Evolutionary conservation across 257 asterid genomes (phyloP).

Genomic region (Forsythia viridissima): DNA sequence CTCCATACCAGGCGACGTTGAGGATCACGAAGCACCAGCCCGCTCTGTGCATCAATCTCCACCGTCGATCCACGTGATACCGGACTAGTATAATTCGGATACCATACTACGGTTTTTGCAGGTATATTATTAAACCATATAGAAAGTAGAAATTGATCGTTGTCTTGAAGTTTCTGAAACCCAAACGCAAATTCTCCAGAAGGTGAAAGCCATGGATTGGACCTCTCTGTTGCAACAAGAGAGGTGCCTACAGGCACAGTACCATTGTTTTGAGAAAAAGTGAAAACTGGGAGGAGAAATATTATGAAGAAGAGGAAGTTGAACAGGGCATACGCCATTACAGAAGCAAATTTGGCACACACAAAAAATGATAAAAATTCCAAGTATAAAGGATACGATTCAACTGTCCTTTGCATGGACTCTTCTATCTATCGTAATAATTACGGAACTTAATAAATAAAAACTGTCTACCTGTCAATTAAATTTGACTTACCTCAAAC

Average conservation of each 20-base stretch:
- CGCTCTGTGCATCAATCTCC: slow-evolving; percentile 22
- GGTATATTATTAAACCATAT: slow-evolving; percentile 56
- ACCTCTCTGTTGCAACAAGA: slow-evolving; percentile 34
- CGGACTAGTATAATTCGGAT: slow-evolving; percentile 22
- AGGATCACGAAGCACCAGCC: slow-evolving; percentile 47
- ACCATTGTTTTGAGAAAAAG: slow-evolving; percentile 37
- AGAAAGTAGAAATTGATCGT: slow-evolving; percentile 37
- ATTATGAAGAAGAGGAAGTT: slow-evolving; percentile 8
- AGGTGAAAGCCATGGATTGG: slow-evolving; percentile 62
- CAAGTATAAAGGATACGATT: not conserved
- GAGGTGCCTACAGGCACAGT: slow-evolving; percentile 23
- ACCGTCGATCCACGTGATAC: slow-evolving; percentile 44
- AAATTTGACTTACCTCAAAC: too few species aligned
- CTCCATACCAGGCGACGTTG: slow-evolving; percentile 27
- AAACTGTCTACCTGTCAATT: too few species aligned
- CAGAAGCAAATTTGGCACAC: not conserved
- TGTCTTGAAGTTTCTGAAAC: slow-evolving; percentile 31
- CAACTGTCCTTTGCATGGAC: too few species aligned
- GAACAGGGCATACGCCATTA: slow-evolving; percentile 15
- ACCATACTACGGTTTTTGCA: slow-evolving; percentile 54
- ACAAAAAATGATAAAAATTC: not conserved
- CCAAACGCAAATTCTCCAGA: slow-evolving; percentile 63
- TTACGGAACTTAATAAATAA: too few species aligned
- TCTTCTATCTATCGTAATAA: too few species aligned
- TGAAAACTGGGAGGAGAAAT: slow-evolving; percentile 14